A percentile compares a stretch with the other conserved stretches of the same genome.
phyloP scores from a whole-genome alignment of 768 basidiomycete genomes.

The Boletus pseudopeckii region DNA sequence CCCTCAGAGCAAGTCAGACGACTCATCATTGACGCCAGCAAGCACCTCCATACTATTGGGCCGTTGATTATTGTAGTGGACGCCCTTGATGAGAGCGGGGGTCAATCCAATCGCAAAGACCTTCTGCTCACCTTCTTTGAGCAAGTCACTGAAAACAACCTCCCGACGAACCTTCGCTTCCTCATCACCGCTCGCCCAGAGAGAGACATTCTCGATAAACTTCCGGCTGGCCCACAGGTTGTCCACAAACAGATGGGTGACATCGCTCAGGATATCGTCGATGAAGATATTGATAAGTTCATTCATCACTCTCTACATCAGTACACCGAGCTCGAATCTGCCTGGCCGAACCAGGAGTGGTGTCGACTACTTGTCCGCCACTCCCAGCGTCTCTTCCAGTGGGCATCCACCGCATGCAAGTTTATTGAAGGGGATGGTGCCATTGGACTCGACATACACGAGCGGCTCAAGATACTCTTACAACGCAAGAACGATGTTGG shows the following conservation, averaged over 20 bases:
- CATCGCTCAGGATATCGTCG: conserved; percentile 8
- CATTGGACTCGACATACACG: conserved; percentile 6
- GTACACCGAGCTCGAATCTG: conserved; percentile 9
- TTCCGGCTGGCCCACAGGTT: conserved; percentile 3
- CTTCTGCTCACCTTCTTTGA: conserved; percentile 22
- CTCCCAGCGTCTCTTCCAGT: conserved; percentile 33
- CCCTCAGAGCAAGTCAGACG: conserved; percentile 26
- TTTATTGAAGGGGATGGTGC: conserved; percentile 23
- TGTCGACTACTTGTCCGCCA: conserved; percentile 18
- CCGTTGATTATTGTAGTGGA: conserved; percentile 37
- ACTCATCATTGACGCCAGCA: conserved; percentile 28
- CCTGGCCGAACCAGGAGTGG: conserved; percentile 22
- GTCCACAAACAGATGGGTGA: conserved; percentile 16
- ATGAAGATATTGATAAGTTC: conserved; percentile 16
- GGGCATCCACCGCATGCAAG: conserved; percentile 31
- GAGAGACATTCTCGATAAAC: conserved; percentile 15
- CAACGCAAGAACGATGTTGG: neutral
- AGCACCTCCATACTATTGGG: conserved; percentile 21
- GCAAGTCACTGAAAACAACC: conserved; percentile 4
- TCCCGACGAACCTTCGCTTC: conserved; percentile 26
- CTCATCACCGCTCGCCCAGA: conserved; percentile 29
- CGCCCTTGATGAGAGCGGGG: conserved; percentile 31
- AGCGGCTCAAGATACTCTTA: conserved; percentile 15
- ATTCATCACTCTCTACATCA: conserved; percentile 11
- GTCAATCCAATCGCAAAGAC: conserved; percentile 9